Evolutionary conservation across 2,329 filamentous ascomycete species (phyloP), one percentile per base, ranked within the genome.

Genomic region (Rhynchosporium agropyri): DNA sequence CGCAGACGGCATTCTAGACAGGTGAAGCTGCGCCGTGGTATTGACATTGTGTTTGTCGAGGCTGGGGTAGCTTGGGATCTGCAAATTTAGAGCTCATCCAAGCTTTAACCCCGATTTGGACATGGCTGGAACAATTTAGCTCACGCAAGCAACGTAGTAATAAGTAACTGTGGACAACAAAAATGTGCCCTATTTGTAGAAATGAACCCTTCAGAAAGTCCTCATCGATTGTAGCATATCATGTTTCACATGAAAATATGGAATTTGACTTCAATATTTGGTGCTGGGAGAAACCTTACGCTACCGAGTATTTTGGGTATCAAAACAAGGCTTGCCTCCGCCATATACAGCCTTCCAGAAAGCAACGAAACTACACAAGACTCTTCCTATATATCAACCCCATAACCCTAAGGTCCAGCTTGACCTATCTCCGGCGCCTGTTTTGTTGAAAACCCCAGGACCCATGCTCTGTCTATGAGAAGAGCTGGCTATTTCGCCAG

Each of bases 401-500:
- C 86, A 89, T 9, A 81, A 73, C 0, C 86, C 86, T 58, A 89
- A 72, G 3, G 86, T 89, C 85, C 85, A 89, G 64, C 78, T 83
- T 12, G 79, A 59, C 70, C 74, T 63, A 71, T 76, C 69, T 71
- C 75, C 65, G 60, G 56, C 76, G 72, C 65, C 80, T 72, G 69
- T 78, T 76, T 71, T 73, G 66, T 71, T 73, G 66, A 86, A 71
- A 15, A 81, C 80, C 9, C 81, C 83, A 0, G 84, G 77, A 0
- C 84, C 86, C 78, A 89, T 80, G 70, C 87, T 89, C 74, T 89
- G 86, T 63, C 87, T 80, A 67, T 87, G 83, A 2, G 74, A 83
- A 64, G 87, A 84, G 3, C 88, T 79, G 13, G 48, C 63, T 1
- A 67, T 49, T 43, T 90, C 88, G 50, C 75, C 79, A 1, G 85